A percentile compares a stretch with the other conserved stretches of the same genome.
Evolutionary conservation across 768 basidiomycete genomes (phyloP).

Genomic region (Suillus alpinus): DNA sequence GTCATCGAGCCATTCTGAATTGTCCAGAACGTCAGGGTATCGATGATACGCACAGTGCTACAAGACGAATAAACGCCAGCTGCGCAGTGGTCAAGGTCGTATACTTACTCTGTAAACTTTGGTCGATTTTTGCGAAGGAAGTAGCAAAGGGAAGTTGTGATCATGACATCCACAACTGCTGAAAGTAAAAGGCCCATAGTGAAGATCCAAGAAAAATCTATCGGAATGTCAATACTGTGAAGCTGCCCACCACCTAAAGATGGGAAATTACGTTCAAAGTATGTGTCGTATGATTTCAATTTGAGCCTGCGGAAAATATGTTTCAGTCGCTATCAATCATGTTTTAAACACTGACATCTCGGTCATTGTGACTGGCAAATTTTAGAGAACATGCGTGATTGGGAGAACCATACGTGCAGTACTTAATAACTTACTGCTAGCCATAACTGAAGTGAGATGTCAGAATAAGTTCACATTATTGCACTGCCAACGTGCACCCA

Average conservation of each 20-base stretch:
- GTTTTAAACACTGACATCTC: conserved; percentile 16
- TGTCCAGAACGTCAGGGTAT: conserved; percentile 19
- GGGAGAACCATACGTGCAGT: not conserved
- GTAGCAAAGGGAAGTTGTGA: conserved; percentile 42
- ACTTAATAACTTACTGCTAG: conserved; percentile 14
- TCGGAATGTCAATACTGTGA: not conserved
- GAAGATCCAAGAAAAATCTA: conserved; percentile 30
- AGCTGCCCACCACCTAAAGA: conserved; percentile 5
- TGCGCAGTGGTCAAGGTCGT: no score
- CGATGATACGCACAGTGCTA: conserved; percentile 22
- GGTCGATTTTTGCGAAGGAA: conserved; percentile 39
- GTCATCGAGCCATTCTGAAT: conserved; percentile 23
- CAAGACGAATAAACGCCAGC: not conserved
- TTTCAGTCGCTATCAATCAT: not conserved
- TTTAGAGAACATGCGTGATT: conserved; percentile 5
- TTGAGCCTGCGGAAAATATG: conserved; percentile 10
- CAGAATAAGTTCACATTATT: not conserved
- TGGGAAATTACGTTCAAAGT: conserved; percentile 8
- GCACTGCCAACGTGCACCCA: conserved; percentile 1
- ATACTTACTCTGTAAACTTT: conserved; percentile 31
- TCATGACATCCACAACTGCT: conserved; percentile 43
- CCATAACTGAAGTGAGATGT: conserved; percentile 11
- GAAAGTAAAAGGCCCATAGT: conserved; percentile 46
- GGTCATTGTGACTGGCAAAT: conserved; percentile 13
- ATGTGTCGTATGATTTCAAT: conserved; percentile 10